phyloP scores from a whole-genome alignment of 352 stramenopile genomes.

The Globisporangium megalacanthum region DNA sequence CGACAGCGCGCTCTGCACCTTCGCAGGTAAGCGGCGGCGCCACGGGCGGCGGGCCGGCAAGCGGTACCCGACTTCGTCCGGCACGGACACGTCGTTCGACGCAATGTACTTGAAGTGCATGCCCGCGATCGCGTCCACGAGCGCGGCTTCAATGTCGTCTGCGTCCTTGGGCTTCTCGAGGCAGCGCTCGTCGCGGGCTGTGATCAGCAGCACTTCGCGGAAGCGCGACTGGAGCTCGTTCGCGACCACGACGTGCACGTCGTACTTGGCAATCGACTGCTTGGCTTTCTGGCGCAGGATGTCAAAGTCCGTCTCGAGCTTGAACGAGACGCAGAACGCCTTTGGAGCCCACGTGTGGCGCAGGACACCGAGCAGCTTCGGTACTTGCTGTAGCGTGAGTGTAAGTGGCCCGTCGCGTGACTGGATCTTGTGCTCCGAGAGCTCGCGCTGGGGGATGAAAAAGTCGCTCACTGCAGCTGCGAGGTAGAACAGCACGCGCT shows the following conservation, averaged over 20 bases:
- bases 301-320: constrained; percentile 96
- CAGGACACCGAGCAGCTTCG: constrained; percentile 94
- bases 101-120: constrained; percentile 76
- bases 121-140: constrained; percentile 57
- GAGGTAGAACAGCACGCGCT: constrained; percentile 90
- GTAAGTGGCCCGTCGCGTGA: constrained; percentile 63
- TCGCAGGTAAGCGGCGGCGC: constrained; percentile 33
- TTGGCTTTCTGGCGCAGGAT: constrained; percentile 93
- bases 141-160: constrained; percentile 52
- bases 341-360: constrained; percentile 90
- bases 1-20: constrained; percentile 33
- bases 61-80: constrained; percentile 38
- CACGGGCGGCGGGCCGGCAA: constrained; percentile 26
- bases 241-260: constrained; percentile 96
- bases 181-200: constrained; percentile 39
- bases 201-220: constrained; percentile 83
- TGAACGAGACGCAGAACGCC: constrained; percentile 97
- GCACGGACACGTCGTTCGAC: constrained; percentile 48
- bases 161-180: constrained; percentile 52
- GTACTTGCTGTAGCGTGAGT: constrained; percentile 90
- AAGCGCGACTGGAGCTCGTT: constrained; percentile 96
- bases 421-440: constrained; percentile 97
- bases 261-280: constrained; percentile 91
- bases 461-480: constrained; percentile 98
- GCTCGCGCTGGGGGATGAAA: constrained; percentile 90